These are phyloP conservation scores for Lagerstroemia speciosa DNA, from an alignment of 345 rosid species.

Conservation along the genomic window DNA sequence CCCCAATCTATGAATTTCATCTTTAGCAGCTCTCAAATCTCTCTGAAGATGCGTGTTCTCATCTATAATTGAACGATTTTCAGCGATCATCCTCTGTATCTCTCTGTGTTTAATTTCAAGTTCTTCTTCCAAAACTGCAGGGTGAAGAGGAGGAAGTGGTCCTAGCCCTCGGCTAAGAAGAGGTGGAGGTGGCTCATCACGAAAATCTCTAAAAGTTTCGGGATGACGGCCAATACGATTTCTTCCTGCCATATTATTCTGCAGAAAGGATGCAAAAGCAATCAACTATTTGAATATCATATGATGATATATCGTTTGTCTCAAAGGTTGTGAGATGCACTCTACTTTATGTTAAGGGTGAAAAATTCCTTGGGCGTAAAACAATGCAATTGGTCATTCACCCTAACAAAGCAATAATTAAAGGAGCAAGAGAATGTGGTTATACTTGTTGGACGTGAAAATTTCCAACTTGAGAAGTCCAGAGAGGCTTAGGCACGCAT, in stretches of 20 bases:
- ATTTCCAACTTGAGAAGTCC: too few relatives aligned
- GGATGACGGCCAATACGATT: slow-evolving; percentile 8
- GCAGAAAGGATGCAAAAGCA: slow-evolving; percentile 2
- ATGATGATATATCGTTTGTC: too few relatives aligned
- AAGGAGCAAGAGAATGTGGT: not conserved
- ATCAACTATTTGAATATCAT: not conserved
- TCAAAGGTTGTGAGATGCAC: not conserved
- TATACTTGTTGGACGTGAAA: too few relatives aligned
- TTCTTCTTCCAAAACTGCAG: slow-evolving; percentile 18
- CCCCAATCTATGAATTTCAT: slow-evolving; percentile 17
- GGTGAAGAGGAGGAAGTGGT: slow-evolving; percentile 14
- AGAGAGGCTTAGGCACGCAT: too few relatives aligned
- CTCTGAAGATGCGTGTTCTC: slow-evolving; percentile 19
- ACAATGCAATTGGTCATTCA: not conserved
- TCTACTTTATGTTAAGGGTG: not conserved
- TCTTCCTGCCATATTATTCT: slow-evolving; percentile 23
- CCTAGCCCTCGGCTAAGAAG: slow-evolving; percentile 9
- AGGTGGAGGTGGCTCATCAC: slow-evolving; percentile 9
- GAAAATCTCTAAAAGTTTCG: slow-evolving; percentile 12
- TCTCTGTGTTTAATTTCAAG: slow-evolving; percentile 16
- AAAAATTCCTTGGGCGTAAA: not conserved
- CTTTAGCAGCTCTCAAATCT: slow-evolving; percentile 17
- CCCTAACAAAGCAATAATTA: not conserved
- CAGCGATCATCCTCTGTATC: slow-evolving; percentile 16
- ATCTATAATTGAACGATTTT: slow-evolving; percentile 16